Evolutionary conservation across 768 basidiomycete species (phyloP).

Genomic region (Trametes cinnabarina): DNA sequence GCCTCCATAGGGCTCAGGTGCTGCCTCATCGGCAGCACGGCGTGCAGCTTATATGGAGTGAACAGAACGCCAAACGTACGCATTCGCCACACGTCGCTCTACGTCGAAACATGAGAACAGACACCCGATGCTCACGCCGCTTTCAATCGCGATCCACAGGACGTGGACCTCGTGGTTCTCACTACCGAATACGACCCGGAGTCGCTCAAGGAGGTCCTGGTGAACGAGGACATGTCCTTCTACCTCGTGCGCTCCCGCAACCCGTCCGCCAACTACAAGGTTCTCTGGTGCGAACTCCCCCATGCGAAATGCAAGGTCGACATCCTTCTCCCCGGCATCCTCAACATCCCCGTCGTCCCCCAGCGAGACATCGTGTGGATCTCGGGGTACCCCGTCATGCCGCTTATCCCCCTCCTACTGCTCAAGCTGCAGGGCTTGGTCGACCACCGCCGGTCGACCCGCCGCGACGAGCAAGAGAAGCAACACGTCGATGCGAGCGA

Average conservation of each 20-base stretch:
- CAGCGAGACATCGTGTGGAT: too few relatives aligned
- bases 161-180: too few relatives aligned
- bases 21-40: slow-evolving; percentile 28
- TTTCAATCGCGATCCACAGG: too few relatives aligned
- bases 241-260: too few relatives aligned
- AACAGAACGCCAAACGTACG: slow-evolving; percentile 24
- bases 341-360: too few relatives aligned
- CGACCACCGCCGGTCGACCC: slow-evolving; percentile 30
- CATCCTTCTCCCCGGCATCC: too few relatives aligned
- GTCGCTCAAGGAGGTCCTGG: too few relatives aligned
- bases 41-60: slow-evolving; percentile 22
- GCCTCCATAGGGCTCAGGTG: background rate
- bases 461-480: slow-evolving; percentile 35
- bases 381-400: slow-evolving; percentile 32
- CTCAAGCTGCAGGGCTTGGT: slow-evolving; percentile 33
- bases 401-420: slow-evolving; percentile 28
- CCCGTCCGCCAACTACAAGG: too few relatives aligned
- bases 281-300: too few relatives aligned
- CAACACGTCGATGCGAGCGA: slow-evolving; percentile 40
- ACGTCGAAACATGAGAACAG: slow-evolving; percentile 35
- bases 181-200: too few relatives aligned
- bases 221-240: too few relatives aligned
- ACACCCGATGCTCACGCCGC: slow-evolving; percentile 40
- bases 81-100: slow-evolving; percentile 47
- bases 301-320: too few relatives aligned